Percentiles rank a stretch among this genome's conserved stretches.
Conservation (phyloP, 306 rosid genomes). For the Fagus sylvatica region DNA sequence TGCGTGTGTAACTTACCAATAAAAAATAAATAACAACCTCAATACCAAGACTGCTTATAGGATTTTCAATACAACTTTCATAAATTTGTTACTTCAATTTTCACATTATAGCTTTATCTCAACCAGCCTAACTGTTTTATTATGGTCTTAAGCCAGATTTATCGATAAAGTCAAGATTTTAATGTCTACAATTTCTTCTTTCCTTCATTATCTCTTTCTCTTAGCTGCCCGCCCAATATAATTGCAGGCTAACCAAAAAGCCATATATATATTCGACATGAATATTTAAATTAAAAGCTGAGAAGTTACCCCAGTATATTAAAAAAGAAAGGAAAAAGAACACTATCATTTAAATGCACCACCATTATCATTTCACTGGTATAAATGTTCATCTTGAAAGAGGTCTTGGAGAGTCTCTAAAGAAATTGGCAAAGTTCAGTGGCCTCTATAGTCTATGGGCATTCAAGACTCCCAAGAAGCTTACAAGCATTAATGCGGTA, state of each 20-base stretch:
- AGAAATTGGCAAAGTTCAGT: constrained; percentile 8
- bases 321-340: neutral
- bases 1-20: too few relatives aligned
- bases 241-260: neutral
- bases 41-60: neutral
- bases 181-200: neutral
- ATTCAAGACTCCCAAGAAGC: constrained; percentile 3
- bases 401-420: neutral
- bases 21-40: neutral
- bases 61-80: neutral
- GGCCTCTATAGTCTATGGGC: neutral
- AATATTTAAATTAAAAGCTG: neutral
- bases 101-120: neutral
- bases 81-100: neutral
- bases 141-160: neutral
- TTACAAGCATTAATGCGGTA: neutral
- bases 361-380: neutral
- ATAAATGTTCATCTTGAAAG: neutral
- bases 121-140: neutral
- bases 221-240: neutral
- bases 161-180: neutral
- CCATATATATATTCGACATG: neutral
- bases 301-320: neutral
- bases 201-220: neutral
- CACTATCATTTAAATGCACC: neutral